Percentiles rank a stretch among this genome's conserved stretches.
phyloP scores from a whole-genome alignment of 1,139 yeast species.

The Candida tetrigidarum region DNA sequence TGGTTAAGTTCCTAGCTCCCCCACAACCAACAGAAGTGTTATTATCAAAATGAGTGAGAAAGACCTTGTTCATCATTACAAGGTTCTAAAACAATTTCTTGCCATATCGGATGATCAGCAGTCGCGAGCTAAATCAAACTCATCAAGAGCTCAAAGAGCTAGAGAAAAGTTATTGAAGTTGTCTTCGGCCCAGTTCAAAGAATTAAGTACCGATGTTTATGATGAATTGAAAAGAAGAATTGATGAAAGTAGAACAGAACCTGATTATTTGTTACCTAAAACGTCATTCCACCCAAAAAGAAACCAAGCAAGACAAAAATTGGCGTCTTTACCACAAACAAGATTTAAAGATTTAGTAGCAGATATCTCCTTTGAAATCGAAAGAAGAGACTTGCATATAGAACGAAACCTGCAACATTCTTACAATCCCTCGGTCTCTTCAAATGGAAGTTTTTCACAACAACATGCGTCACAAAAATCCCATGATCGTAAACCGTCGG shows the following conservation, averaged over 20 bases:
- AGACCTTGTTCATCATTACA: constrained; percentile 50
- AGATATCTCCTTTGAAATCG: constrained; percentile 87
- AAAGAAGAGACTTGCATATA: constrained; percentile 66
- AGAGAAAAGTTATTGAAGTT: constrained; percentile 83
- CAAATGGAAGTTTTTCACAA: constrained; percentile 8
- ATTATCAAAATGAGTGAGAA: constrained; percentile 32
- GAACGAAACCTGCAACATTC: constrained; percentile 11
- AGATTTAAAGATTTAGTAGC: constrained; percentile 90
- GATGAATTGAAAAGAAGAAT: constrained; percentile 85
- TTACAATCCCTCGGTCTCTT: constrained; percentile 10
- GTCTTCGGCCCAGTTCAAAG: constrained; percentile 83
- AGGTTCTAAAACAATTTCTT: constrained; percentile 55
- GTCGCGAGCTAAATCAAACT: constrained; percentile 44
- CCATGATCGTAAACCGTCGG: constrained; percentile 14
- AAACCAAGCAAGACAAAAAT: constrained; percentile 93
- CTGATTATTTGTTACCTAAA: constrained; percentile 69
- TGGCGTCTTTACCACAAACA: constrained; percentile 80
- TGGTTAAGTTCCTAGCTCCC: not conserved
- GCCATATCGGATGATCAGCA: constrained; percentile 54
- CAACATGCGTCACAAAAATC: not conserved
- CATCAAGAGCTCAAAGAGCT: constrained; percentile 74
- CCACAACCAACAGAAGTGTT: not conserved
- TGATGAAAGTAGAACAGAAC: constrained; percentile 56
- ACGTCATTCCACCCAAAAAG: constrained; percentile 89
- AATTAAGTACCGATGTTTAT: constrained; percentile 89